Evolutionary conservation across 139 green algal species (phyloP), one percentile per base, ranked within the genome.

Genomic region (Mychonastes homosphaera): DNA sequence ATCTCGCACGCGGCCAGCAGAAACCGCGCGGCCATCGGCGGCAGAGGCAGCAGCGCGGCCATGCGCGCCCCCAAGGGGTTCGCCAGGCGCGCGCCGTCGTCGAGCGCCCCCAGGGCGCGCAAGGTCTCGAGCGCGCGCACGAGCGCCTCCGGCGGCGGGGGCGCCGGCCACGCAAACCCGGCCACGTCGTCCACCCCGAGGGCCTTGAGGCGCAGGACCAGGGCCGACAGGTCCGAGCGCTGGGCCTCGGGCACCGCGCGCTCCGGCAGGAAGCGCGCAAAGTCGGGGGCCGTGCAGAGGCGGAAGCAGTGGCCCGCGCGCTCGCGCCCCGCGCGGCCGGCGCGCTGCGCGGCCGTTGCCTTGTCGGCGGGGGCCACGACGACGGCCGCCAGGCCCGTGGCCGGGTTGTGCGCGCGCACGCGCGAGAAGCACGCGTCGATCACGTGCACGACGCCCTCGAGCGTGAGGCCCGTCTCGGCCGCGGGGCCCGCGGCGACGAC

Each of bases 401-500:
- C n/a, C 2, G 83, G 83, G 72, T 91, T 81, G 74, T 87, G 88
- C 13, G 59, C 76, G 53, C 73, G 77, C 68, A 86, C 79, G 73
- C 90, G 92, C 12, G 80, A 70, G 58, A 88, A 95, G 72, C 79
- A 86, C 63, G 66, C 82, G 79, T 97, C 90, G 16, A 95, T 72
- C 6, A 96, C 85, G 40, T 87, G 92, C 51, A 85, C 72, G 9
- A 93, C 75, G 53, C 84, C 84, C 58, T 93, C 81, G 10, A 95
- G 69, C 2, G 65, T 73, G 19, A 73, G 52, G 41, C 34, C 41
- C 13, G 61, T 67, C 51, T 67, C 61, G 40, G 41, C 89, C 0
- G 89, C 90, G 7, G 95, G 80, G 78, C 95, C 95, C 29, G 87
- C 95, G 10, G 89, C 81, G 29, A 86, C 76, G 36, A 96, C 75